Evolutionary conservation across 371 early-diverging fungal species (phyloP).

Genomic region (Mucor circinelloides): DNA sequence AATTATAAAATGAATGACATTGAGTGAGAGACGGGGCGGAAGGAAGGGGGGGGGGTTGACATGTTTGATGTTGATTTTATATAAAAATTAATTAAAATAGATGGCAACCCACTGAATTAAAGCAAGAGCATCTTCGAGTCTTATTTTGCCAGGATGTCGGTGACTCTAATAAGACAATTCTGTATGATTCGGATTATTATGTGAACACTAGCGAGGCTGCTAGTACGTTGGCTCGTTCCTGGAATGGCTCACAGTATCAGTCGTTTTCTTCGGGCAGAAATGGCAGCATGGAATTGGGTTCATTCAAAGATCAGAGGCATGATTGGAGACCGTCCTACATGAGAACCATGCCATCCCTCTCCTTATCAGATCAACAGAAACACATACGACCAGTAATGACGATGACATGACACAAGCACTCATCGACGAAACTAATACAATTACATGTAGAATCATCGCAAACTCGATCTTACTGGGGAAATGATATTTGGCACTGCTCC

Average conservation of each 20-base stretch:
- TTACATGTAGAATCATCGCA: constrained; percentile 35
- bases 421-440: not conserved
- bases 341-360: constrained; percentile 32
- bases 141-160: constrained; percentile 49
- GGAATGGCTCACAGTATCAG: constrained; percentile 30
- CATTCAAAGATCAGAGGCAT: constrained; percentile 31
- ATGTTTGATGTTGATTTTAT: not conserved
- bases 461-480: constrained; percentile 55
- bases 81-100: constrained; percentile 19
- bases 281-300: constrained; percentile 21
- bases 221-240: constrained; percentile 35
- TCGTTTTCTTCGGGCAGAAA: constrained; percentile 4
- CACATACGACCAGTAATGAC: constrained; percentile 19
- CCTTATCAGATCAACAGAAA: constrained; percentile 26
- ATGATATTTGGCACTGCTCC: constrained; percentile 74
- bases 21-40: not conserved
- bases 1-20: constrained; percentile 4
- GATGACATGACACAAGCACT: not conserved
- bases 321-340: constrained; percentile 40
- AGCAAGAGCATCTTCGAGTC: constrained; percentile 39
- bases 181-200: constrained; percentile 44
- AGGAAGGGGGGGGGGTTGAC: not conserved
- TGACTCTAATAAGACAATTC: constrained; percentile 44
- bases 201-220: constrained; percentile 6
- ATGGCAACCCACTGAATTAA: constrained; percentile 34